A percentile compares a stretch with the other conserved stretches of the same genome.
Evolutionary conservation across 495 filamentous ascomycete genomes (phyloP).

Genomic region (Podospora australis): DNA sequence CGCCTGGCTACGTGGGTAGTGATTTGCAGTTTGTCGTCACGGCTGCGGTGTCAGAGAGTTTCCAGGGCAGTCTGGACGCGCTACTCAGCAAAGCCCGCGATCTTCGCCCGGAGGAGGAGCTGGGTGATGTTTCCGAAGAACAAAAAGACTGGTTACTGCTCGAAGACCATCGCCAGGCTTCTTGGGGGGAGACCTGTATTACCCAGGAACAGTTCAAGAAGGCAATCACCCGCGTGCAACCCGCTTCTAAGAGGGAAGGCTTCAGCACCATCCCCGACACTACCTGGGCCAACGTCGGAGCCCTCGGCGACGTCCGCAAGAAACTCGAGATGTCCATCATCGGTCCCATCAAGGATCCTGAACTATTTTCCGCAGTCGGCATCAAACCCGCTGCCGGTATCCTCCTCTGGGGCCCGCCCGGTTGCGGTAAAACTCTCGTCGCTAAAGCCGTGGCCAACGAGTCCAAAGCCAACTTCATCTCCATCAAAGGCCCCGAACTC

Average conservation of each 20-base stretch:
- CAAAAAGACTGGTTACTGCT: conserved; percentile 31
- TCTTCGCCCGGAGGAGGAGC: conserved; percentile 45
- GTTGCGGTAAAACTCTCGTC: conserved; percentile 93
- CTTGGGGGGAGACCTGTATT: conserved; percentile 25
- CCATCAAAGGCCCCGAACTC: conserved; percentile 90
- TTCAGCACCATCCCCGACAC: conserved; percentile 97
- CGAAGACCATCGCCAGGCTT: conserved; percentile 20
- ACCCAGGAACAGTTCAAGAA: conserved; percentile 58
- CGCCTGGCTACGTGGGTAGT: conserved; percentile 92
- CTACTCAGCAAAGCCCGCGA: conserved; percentile 16
- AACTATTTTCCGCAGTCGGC: conserved; percentile 71
- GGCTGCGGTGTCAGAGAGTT: conserved; percentile 23
- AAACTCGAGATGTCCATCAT: conserved; percentile 85
- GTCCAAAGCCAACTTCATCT: conserved; percentile 94
- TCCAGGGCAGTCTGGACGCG: conserved; percentile 18
- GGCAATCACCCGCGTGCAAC: conserved; percentile 80
- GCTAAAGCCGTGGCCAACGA: conserved; percentile 97
- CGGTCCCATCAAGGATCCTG: conserved; percentile 81
- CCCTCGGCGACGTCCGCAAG: conserved; percentile 69
- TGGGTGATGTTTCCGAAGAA: conserved; percentile 46
- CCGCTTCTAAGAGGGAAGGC: conserved; percentile 89
- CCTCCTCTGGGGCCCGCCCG: conserved; percentile 92
- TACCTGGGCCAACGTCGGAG: conserved; percentile 90
- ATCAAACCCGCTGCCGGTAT: conserved; percentile 87
- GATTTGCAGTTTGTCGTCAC: conserved; percentile 77